These are phyloP conservation scores for Malassezia vespertilionis DNA, from an alignment of 1,284 basidiomycete genomes.

Conservation along the genomic window DNA sequence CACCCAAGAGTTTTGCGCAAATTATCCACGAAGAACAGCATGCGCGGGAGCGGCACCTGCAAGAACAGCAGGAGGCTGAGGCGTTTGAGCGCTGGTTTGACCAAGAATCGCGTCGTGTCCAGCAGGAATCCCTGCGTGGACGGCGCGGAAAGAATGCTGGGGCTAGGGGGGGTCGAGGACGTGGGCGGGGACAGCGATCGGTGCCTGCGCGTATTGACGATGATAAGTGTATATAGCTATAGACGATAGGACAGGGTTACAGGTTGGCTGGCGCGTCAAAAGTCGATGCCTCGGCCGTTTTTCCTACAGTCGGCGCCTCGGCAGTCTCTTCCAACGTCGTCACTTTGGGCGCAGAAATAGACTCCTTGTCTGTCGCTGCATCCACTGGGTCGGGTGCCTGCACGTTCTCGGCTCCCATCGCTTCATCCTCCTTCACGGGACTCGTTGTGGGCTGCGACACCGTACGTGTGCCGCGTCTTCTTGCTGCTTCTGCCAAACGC, in stretches of 20 bases:
- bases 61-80: conserved; percentile 30
- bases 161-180: not conserved
- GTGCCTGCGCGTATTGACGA: conserved; percentile 16
- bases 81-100: conserved; percentile 45
- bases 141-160: not conserved
- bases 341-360: not conserved
- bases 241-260: no score
- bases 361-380: no score
- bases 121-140: conserved; percentile 15
- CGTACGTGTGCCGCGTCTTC: conserved; percentile 9
- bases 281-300: no score
- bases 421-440: no score
- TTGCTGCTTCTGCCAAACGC: conserved; percentile 10
- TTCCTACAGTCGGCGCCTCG: not conserved
- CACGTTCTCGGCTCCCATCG: no score
- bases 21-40: conserved; percentile 35
- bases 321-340: not conserved
- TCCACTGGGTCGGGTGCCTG: no score
- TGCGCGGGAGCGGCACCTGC: conserved; percentile 25
- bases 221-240: conserved; percentile 4
- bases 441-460: no score
- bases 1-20: conserved; percentile 29
- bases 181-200: conserved; percentile 2
- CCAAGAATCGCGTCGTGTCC: conserved; percentile 36
- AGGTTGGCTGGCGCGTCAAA: no score